These are phyloP conservation scores for Trichopus zeylanicus DNA, from an alignment of 116 monocot genomes.

Conservation along the genomic window DNA sequence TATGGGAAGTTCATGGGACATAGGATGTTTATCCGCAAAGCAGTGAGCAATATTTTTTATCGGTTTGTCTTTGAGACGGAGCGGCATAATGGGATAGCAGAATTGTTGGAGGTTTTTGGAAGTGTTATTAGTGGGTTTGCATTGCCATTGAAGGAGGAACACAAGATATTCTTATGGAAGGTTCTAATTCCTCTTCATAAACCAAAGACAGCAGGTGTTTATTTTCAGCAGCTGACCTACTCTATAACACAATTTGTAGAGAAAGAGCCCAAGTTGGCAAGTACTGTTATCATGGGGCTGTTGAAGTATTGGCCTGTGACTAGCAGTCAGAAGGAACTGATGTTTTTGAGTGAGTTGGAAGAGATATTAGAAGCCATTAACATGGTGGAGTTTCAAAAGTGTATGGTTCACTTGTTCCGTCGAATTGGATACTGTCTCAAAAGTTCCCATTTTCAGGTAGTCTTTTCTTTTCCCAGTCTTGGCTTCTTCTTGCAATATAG, in stretches of 20 bases:
- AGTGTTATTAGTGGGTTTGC: conserved; percentile 19
- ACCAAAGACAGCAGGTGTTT: conserved; percentile 9
- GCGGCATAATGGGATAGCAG: conserved; percentile 14
- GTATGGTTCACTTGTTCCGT: conserved; percentile 14
- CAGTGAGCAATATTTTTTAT: conserved; percentile 16
- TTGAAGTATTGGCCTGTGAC: conserved; percentile 15
- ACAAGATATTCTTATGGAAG: conserved; percentile 12
- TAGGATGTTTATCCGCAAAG: conserved; percentile 10
- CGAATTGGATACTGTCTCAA: conserved; percentile 12
- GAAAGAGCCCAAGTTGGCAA: conserved; percentile 12
- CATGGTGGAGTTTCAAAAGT: conserved; percentile 14
- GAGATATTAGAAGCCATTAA: conserved; percentile 13
- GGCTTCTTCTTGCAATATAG: too few species aligned
- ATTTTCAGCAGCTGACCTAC: conserved; percentile 12
- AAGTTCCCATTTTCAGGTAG: conserved; percentile 18
- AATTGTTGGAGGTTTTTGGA: conserved; percentile 16
- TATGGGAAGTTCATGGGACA: conserved; percentile 21
- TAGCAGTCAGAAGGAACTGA: conserved; percentile 16
- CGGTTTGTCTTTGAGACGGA: conserved; percentile 15
- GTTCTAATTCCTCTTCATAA: conserved; percentile 16
- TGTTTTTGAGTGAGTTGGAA: conserved; percentile 16
- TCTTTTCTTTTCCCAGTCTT: background rate
- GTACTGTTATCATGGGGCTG: conserved; percentile 12
- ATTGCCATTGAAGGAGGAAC: conserved; percentile 17
- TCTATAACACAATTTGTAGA: conserved; percentile 13